These are phyloP conservation scores for Fusarium guadeloupense DNA, from an alignment of 2,329 filamentous ascomycete genomes.

Conservation along the genomic window DNA sequence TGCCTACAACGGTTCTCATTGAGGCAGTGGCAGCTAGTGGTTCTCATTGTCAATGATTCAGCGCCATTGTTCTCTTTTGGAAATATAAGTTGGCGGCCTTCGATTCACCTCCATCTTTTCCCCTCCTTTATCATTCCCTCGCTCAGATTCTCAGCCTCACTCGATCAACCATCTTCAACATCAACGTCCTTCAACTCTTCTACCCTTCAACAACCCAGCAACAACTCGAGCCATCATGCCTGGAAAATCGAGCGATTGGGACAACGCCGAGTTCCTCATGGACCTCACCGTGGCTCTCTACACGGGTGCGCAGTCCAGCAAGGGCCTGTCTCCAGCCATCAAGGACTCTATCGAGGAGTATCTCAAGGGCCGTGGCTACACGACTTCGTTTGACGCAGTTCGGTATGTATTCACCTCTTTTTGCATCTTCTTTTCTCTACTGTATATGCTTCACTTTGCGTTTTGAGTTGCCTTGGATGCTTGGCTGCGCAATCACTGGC, in stretches of 20 bases:
- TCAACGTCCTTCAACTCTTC: background rate
- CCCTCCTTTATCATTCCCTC: background rate
- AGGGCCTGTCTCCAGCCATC: slow-evolving; percentile 42
- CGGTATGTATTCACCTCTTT: slow-evolving; percentile 48
- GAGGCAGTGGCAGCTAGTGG: background rate
- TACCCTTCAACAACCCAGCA: background rate
- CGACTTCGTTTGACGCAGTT: slow-evolving; percentile 56
- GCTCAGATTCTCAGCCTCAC: background rate
- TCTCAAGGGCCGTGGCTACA: slow-evolving; percentile 47
- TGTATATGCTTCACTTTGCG: background rate
- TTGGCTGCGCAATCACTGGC: background rate
- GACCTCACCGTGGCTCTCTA: slow-evolving; percentile 49
- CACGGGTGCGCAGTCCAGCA: slow-evolving; percentile 39
- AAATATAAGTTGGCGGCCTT: slow-evolving; percentile 1
- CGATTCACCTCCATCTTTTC: background rate
- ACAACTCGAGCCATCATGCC: slow-evolving; percentile 29
- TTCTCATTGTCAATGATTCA: background rate
- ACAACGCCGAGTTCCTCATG: slow-evolving; percentile 47
- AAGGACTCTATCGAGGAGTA: slow-evolving; percentile 46
- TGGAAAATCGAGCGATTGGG: slow-evolving; percentile 43
- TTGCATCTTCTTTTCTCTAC: background rate
- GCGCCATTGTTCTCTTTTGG: background rate
- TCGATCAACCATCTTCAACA: background rate
- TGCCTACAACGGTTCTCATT: background rate
- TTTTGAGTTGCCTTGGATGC: background rate